Base-by-base conservation (phyloP, 495 filamentous ascomycete species). In the Chaetomium fimeti region DNA sequence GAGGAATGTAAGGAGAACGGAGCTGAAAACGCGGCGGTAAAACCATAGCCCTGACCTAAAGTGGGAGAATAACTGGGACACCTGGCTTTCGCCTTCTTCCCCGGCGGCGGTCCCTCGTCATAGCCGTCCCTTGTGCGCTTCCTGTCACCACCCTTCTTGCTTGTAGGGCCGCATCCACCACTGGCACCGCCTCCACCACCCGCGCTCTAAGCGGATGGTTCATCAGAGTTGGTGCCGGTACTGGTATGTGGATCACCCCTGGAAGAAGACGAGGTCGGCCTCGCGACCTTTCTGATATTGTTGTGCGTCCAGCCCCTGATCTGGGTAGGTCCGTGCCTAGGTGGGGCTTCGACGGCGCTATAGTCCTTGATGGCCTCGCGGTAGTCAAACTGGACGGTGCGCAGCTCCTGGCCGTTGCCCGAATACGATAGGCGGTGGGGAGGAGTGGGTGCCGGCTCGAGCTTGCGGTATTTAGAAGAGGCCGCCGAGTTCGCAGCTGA, bases 281-380 rank as follows among this genome's bases (percentile, higher is more conserved):
- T 28, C 18, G 32, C 24, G 42, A n/a, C 16, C 61, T 70, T 75
- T 56, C 72, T 66, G 28, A 76, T 69, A 53, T 79, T 79, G 63
- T 80, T 80, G 11, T 80, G 75, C n/a, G 76, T 77, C 80, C 80
- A 82, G 8, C 79, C 80, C 22, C 80, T 63, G n/a, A 82, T 81
- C 18, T 74, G 74, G 3, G 77, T 80, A 0, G 80, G 79, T 0
- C 80, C 80, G 15, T 72, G 74, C 13, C 72, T 69, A 7, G 79
- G 79, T 12, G 78, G 79, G 8, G 79, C 74, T 47, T 82, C 78
- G 28, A 72, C 72, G 2, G 80, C 70, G 7, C 68, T 66, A 57
- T 81, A 79, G 49, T 81, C 80, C 57, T 79, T 80, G 61, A 81
- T 78, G 1, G 75, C 71, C 57, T 82, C 79, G 40, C 73, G 76